phyloP scores from a whole-genome alignment of 257 asterid genomes.

The Voacanga thouarsii region DNA sequence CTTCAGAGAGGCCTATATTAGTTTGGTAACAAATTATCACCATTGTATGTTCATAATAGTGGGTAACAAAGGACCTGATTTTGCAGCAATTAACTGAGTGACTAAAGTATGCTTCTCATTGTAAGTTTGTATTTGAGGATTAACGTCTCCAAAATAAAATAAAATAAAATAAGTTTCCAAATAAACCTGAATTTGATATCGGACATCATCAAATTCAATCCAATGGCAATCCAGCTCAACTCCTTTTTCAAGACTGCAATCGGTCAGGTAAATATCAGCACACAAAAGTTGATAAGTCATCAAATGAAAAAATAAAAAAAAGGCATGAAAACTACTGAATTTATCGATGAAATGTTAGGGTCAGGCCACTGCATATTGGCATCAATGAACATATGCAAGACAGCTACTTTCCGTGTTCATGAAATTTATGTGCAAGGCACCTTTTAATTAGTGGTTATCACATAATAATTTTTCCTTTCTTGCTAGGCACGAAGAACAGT shows the following conservation, averaged over 20 bases:
- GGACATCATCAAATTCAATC: too few species aligned
- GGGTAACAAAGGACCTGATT: too few species aligned
- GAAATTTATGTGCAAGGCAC: neutral
- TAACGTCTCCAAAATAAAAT: neutral
- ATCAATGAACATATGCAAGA: neutral
- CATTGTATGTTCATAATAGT: neutral
- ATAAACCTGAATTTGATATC: slow-evolving; percentile 87
- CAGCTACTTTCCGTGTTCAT: neutral
- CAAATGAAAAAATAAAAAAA: neutral
- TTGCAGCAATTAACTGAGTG: neutral
- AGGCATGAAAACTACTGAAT: neutral
- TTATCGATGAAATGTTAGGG: neutral
- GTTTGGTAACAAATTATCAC: neutral
- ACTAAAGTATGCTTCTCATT: neutral
- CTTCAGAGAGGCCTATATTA: slow-evolving; percentile 68
- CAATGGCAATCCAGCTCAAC: too few species aligned
- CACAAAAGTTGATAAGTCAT: neutral
- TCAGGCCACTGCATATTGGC: neutral
- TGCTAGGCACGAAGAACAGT: too few species aligned
- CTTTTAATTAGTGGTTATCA: neutral
- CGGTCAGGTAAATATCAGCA: neutral
- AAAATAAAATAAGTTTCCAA: neutral
- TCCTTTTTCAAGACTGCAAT: too few species aligned
- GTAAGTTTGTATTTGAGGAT: neutral
- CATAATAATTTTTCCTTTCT: too few species aligned